Evolutionary conservation across 2,329 filamentous ascomycete genomes (phyloP).

Genomic region (Exophiala aquamarina): DNA sequence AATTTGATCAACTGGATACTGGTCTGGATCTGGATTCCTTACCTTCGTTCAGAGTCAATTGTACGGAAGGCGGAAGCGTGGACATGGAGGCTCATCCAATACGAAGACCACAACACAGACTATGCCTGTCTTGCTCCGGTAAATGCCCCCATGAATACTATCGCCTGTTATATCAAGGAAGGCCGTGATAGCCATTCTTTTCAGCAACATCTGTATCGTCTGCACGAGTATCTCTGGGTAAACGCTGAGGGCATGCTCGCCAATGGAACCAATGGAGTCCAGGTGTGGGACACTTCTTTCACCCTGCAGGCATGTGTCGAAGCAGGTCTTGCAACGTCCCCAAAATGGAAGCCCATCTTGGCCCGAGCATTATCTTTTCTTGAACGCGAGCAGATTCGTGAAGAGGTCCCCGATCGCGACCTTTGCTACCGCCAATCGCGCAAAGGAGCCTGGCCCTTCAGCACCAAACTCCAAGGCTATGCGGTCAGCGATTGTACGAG

Average conservation of each 20-base stretch:
- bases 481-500: constrained; percentile 93
- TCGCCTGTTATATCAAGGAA: constrained; percentile 81
- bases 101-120: constrained; percentile 91
- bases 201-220: constrained; percentile 72
- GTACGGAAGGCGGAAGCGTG: constrained; percentile 74
- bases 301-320: constrained; percentile 79
- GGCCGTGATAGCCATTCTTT: constrained; percentile 73
- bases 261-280: constrained; percentile 97
- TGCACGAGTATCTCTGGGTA: constrained; percentile 88
- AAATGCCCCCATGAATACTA: constrained; percentile 84
- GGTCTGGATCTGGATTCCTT: constrained; percentile 77
- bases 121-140: constrained; percentile 85
- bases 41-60: constrained; percentile 66
- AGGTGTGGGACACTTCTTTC: constrained; percentile 95
- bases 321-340: constrained; percentile 73
- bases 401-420: constrained; percentile 74
- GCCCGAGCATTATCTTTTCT: constrained; percentile 79
- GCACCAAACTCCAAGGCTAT: constrained; percentile 88
- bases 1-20: constrained; percentile 76
- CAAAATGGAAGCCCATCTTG: constrained; percentile 80
- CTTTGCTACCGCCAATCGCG: constrained; percentile 85
- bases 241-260: constrained; percentile 89
- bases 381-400: constrained; percentile 85
- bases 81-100: constrained; percentile 78
- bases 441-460: constrained; percentile 96